Conservation (phyloP, 1,284 basidiomycete genomes). For the Trichosporon faecale region DNA sequence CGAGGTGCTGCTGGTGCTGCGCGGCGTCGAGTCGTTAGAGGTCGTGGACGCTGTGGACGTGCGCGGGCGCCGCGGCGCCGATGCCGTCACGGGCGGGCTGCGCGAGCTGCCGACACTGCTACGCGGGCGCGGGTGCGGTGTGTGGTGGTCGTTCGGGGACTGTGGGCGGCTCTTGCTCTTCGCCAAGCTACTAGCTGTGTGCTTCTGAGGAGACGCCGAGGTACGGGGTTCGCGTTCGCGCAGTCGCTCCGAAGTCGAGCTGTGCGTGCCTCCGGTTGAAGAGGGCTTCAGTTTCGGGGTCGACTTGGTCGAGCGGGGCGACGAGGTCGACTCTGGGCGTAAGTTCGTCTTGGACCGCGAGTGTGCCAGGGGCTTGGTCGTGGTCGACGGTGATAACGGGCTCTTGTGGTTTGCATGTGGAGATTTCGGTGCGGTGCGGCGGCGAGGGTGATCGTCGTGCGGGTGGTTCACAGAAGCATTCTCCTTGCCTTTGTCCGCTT, state of each 20-base stretch:
- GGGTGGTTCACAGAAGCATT: neutral
- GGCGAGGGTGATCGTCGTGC: neutral
- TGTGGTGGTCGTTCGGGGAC: neutral
- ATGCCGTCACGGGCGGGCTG: neutral
- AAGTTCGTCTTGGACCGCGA: neutral
- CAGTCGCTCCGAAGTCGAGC: neutral
- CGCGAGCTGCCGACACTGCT: neutral
- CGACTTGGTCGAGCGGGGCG: neutral
- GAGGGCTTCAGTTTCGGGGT: conserved; percentile 13
- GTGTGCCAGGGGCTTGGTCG: neutral
- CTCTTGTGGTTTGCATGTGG: neutral
- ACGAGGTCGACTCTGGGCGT: neutral
- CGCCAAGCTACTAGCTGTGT: conserved; percentile 17
- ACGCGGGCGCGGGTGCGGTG: neutral
- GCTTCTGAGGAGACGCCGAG: conserved; percentile 11
- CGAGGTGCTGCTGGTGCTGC: neutral
- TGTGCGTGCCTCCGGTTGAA: neutral
- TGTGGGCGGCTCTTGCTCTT: conserved; percentile 11
- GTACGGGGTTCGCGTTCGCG: neutral
- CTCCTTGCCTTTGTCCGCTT: neutral
- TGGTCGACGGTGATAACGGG: neutral
- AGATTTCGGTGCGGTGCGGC: neutral
- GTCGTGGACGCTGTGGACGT: conserved; percentile 4
- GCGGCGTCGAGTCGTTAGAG: neutral
- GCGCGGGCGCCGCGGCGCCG: conserved; percentile 2